Evolutionary conservation across 2,329 filamentous ascomycete species (phyloP), one percentile per base, ranked within the genome.

Genomic region (Raffaelea arxii): DNA sequence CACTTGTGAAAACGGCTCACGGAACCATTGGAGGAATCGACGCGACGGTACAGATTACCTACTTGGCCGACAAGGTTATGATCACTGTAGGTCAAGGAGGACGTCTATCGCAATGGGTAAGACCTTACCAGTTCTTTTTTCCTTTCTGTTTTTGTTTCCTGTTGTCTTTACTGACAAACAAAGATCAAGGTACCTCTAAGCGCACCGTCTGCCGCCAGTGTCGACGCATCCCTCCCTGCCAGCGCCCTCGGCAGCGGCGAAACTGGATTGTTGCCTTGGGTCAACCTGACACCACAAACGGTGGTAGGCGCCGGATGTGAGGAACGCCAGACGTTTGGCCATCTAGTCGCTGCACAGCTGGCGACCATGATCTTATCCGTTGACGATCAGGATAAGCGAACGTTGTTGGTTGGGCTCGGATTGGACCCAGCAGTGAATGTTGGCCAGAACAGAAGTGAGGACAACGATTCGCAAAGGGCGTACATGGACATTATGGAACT

Each of bases 11-110:
- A n/a, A n/a, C n/a, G n/a, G n/a, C n/a, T n/a, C n/a, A n/a, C n/a
- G n/a, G n/a, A n/a, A n/a, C n/a, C n/a, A n/a, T n/a, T n/a, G n/a
- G n/a, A n/a, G n/a, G n/a, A n/a, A n/a, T n/a, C n/a, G n/a, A n/a
- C n/a, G 97, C 92, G 2, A 80, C 88, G 53, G 82, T 86, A 27
- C 81, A 79, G 35, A 74, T 75, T 11, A 71, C 89, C 46, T 78
- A 74, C 56, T 97, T 97, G 65, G 75, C 82, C 9, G 92, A 97
- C 74, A 94, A 88, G 65, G 88, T 98, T 56, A 68, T 98, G 56
- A 70, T 98, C 52, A 96, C 89, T 1, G 75, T 97, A 49, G 86
- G 86, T 0, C 92, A 97, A 66, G 78, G 83, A 51, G 91, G 90
- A 6, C 78, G 83, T 49, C 68, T 97, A 41, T 85, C 86, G 19